These are phyloP conservation scores for Hibiscus tridactylites DNA, from an alignment of 345 rosid species.

Conservation along the genomic window DNA sequence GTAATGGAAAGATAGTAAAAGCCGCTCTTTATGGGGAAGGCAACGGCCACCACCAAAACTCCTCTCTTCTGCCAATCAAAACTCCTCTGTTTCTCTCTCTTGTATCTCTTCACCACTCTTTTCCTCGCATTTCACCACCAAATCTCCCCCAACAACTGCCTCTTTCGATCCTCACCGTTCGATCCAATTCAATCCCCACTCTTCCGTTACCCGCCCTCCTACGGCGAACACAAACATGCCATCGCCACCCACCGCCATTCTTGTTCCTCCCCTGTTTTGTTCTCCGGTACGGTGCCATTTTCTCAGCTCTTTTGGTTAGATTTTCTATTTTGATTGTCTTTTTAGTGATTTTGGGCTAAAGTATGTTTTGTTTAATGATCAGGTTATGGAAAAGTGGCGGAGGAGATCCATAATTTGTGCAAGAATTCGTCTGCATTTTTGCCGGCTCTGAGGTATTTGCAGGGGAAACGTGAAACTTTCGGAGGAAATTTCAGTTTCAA, in stretches of 20 bases:
- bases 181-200: constrained; percentile 59
- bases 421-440: constrained; percentile 23
- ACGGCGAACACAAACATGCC: constrained; percentile 82
- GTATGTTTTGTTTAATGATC: neutral
- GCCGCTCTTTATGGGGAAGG: constrained; percentile 8
- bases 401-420: constrained; percentile 43
- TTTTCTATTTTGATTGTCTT: neutral
- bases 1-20: neutral
- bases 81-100: constrained; percentile 70
- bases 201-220: constrained; percentile 67
- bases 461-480: constrained; percentile 38
- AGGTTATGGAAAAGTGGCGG: constrained; percentile 55
- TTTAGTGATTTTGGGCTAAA: neutral
- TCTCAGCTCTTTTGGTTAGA: neutral
- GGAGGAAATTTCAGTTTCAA: constrained; percentile 58
- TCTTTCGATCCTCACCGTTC: constrained; percentile 64
- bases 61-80: constrained; percentile 64
- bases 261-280: constrained; percentile 62
- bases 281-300: constrained; percentile 34
- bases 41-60: constrained; percentile 4
- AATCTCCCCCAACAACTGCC: constrained; percentile 45
- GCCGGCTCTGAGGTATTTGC: constrained; percentile 42
- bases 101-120: constrained; percentile 53
- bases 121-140: constrained; percentile 45
- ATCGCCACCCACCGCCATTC: constrained; percentile 51